Evolutionary conservation across 164 flowering plant genomes (phyloP).

Genomic region (Amborella trichopoda): DNA sequence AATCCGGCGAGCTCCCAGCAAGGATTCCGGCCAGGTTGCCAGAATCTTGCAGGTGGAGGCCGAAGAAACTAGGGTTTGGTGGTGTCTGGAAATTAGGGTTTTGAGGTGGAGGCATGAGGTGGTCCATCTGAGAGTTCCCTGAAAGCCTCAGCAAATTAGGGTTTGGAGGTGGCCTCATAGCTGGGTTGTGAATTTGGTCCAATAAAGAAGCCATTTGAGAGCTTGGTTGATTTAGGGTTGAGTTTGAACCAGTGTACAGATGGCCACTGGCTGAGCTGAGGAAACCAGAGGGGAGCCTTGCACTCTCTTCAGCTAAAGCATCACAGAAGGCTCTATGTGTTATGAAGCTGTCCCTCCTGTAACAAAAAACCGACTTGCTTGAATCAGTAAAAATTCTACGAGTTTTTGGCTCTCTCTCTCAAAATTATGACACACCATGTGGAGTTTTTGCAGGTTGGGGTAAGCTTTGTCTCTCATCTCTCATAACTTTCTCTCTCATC

Average conservation of each 20-base stretch:
- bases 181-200: conserved; percentile 26
- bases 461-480: no score
- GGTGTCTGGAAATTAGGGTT: no score
- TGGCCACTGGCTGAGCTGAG: conserved; percentile 46
- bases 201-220: conserved; percentile 31
- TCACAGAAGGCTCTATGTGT: conserved; percentile 93
- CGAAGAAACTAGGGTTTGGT: conserved; percentile 19
- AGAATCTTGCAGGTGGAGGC: conserved; percentile 18
- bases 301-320: conserved; percentile 82
- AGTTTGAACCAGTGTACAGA: conserved; percentile 20
- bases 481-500: no score
- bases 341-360: conserved; percentile 89
- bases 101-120: conserved; percentile 24
- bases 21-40: no score
- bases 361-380: background rate
- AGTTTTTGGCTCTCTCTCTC: no score
- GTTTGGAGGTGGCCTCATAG: no score
- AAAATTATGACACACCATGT: no score
- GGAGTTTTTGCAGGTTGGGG: no score
- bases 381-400: no score
- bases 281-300: conserved; percentile 45
- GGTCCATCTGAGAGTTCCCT: conserved; percentile 29
- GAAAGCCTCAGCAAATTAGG: conserved; percentile 32
- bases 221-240: conserved; percentile 38
- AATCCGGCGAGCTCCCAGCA: no score